Evolutionary conservation across 2,329 filamentous ascomycete genomes (phyloP), one percentile per base, ranked within the genome.

Genomic region (Hymenoscyphus fructigenus): DNA sequence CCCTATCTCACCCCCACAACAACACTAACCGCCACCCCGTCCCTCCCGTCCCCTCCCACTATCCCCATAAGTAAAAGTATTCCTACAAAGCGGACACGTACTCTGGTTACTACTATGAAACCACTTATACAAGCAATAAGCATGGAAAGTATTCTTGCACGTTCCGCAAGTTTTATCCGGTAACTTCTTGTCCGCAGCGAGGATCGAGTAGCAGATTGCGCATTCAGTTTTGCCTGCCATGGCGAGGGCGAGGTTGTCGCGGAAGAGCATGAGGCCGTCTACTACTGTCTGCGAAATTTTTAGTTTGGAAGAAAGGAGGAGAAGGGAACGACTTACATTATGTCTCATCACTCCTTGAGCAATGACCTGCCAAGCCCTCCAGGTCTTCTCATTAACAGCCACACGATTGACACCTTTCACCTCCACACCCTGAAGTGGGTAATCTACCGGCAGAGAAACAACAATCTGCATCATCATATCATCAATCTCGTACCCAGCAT

Each of bases 121-220:
- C 95, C 95, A 99, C 79, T 94, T 93, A 81, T 92, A 97, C 78
- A 99, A 79, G 79, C 95, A 99, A 2, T 86, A 86, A 0, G 89
- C 85, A 78, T 99, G 95, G 82, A 98, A 99, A 61, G 91, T 81
- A 78, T 99, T 94, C 82, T 93, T 94, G 83, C 95, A 99, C 1
- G 94, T 98, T 57, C 85, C 83, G 77, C 95, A 99, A 62, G 87
- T 84, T 83, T 98, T 98, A 76, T 95, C 94, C 0, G 95, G 95
- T 76, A 96, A 87, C 77, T 91, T 90, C 81, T 91, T 91, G 76
- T 97, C 93, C 7, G 86, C 87, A 20, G 92, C 92, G 68, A 99
- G 92, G 74, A 99, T 93, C 66, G 89, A 93, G 80, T 98, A 98
- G 81, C 94, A 98, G 75, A 98, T 98, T 10, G 95, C 92, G 75